These are phyloP conservation scores for Nitzschia sp. DNA, from an alignment of 108 stramenopile genomes.

Conservation along the genomic window DNA sequence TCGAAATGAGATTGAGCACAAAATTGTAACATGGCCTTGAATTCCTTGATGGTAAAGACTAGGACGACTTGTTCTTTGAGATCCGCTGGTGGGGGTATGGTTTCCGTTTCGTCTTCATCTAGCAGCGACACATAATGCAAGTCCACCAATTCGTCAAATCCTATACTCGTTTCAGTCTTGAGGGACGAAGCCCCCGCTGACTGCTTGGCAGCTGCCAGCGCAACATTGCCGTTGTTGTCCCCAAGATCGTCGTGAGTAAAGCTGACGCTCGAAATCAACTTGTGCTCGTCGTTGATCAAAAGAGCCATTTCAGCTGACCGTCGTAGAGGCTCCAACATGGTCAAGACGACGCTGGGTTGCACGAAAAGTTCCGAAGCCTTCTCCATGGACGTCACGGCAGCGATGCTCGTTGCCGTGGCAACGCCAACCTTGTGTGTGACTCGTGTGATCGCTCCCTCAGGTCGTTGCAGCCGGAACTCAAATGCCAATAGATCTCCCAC, in stretches of 20 bases:
- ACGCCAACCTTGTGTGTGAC: constrained; percentile 69
- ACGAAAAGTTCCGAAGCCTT: constrained; percentile 69
- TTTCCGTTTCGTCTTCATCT: constrained; percentile 27
- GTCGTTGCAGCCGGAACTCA: constrained; percentile 53
- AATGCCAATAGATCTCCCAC: constrained; percentile 46
- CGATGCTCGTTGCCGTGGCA: constrained; percentile 52
- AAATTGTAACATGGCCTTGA: constrained; percentile 81
- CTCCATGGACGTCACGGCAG: constrained; percentile 57
- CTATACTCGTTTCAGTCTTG: constrained; percentile 78
- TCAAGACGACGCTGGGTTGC: constrained; percentile 59
- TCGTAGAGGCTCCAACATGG: constrained; percentile 69
- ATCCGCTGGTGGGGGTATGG: constrained; percentile 49
- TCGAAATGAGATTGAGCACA: constrained; percentile 60
- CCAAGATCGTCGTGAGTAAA: constrained; percentile 35
- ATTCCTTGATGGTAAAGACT: constrained; percentile 80
- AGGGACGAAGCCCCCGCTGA: constrained; percentile 11
- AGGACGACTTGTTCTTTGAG: constrained; percentile 74
- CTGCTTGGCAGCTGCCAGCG: background rate
- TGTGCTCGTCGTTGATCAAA: constrained; percentile 50
- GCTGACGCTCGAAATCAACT: constrained; percentile 27
- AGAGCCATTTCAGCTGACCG: constrained; percentile 68
- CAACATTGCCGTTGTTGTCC: background rate
- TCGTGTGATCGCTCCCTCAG: constrained; percentile 28
- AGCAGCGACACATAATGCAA: constrained; percentile 55
- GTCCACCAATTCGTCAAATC: constrained; percentile 73